Base-by-base conservation (phyloP, 441 rosid species). In the Flueggea neowawraea region DNA sequence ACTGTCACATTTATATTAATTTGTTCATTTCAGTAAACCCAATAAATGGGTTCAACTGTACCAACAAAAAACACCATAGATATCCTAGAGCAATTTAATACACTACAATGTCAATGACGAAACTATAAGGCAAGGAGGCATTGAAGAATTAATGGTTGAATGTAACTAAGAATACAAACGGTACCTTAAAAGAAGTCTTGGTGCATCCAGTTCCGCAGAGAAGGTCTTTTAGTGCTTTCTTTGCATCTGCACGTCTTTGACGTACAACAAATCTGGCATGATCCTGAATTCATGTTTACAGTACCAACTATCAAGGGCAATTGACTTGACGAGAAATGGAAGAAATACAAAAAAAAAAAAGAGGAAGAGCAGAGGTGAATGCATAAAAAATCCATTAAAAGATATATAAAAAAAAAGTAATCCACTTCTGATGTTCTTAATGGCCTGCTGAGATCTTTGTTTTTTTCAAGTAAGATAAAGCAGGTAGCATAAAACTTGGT, bases 171-270 rank as follows among this genome's bases (percentile, higher is more conserved):
- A 64, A 55, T n/a, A 11, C 31, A 65, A 48, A 39, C 17, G 28
- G 53, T 75, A 87, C 90, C 85, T 60, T 68, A 39, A 67, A 70
- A 53, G 79, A 74, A 70, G 55, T 31, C 55, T 60, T 83, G 31
- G 78, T 39, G 36, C 71, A 58, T 33, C 86, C 84, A 43, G 61
- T 67, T 11, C 61, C 59, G 51, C 68, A 80, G 47, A 87, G 75
- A 60, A 86, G 74, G 67, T 74, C 73, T 53, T 75, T 79, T 41
- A 85, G 61, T 66, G 89, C 86, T 67, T 58, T 77, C 72, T 87
- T 81, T n/a, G 87, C 16, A 66, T 77, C 86, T 17, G 83, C 65
- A 22, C 82, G 82, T 75, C 74, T 83, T 75, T 83, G 82, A 31
- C 81, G 84, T 28, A 63, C 71, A 53, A 70, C 39, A 72, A 66